Evolutionary conservation across 2,329 filamentous ascomycete genomes (phyloP).

Genomic region (Penicillium sp.): DNA sequence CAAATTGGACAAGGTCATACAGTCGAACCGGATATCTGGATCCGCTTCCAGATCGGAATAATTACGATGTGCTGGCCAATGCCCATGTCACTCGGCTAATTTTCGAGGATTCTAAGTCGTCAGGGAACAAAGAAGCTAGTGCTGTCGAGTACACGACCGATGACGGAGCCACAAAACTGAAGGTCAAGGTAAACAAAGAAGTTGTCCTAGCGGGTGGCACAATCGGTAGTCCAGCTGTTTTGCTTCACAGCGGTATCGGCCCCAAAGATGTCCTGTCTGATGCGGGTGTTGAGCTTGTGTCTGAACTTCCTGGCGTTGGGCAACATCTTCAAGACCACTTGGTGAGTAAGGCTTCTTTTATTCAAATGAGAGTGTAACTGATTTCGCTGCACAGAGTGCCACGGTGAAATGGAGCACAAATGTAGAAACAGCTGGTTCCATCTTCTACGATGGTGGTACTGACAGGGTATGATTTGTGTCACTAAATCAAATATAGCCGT

Average conservation of each 20-base stretch:
- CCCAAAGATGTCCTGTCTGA: conserved; percentile 46
- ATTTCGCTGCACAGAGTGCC: conserved; percentile 25
- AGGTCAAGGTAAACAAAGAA: conserved; percentile 29
- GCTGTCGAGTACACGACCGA: conserved; percentile 35
- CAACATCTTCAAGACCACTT: conserved; percentile 54
- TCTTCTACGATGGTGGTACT: conserved; percentile 28
- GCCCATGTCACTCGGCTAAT: conserved; percentile 34
- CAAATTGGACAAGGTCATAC: conserved; percentile 39
- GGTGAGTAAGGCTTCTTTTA: conserved; percentile 14
- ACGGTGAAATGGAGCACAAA: conserved; percentile 32
- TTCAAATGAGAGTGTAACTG: neutral
- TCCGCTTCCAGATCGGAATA: conserved; percentile 30
- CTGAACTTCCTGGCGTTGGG: conserved; percentile 50
- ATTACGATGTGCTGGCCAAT: conserved; percentile 36
- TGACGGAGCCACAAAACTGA: conserved; percentile 26
- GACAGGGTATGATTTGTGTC: conserved; percentile 24
- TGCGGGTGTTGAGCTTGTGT: conserved; percentile 47
- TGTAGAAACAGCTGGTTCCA: conserved; percentile 30
- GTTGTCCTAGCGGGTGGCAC: conserved; percentile 49
- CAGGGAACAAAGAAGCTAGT: conserved; percentile 30
- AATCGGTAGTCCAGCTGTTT: conserved; percentile 56
- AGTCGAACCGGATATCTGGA: conserved; percentile 38
- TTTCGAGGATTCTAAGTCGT: conserved; percentile 28
- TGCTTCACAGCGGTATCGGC: conserved; percentile 63
- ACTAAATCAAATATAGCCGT: neutral